Evolutionary conservation across 2,329 filamentous ascomycete genomes (phyloP).

Genomic region (Coniochaeta sp.): DNA sequence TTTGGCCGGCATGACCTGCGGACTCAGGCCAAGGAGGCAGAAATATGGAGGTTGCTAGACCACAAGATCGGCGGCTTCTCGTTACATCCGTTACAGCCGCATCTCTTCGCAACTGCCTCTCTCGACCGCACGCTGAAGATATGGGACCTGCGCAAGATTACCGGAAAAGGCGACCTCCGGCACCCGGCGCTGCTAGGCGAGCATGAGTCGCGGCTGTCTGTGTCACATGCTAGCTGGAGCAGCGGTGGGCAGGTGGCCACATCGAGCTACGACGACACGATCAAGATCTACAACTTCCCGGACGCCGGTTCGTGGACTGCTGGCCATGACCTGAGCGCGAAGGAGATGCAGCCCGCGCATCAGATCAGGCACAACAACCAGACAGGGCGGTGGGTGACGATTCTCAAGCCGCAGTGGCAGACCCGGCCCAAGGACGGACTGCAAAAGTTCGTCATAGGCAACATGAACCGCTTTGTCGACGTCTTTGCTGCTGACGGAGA

Average conservation of each 20-base stretch:
- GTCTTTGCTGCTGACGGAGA: conserved; percentile 76
- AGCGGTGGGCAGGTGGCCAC: conserved; percentile 79
- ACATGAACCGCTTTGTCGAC: conserved; percentile 97
- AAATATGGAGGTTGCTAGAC: conserved; percentile 71
- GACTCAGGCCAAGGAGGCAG: conserved; percentile 43
- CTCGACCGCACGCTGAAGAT: conserved; percentile 84
- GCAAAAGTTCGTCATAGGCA: conserved; percentile 85
- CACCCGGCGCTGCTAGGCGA: conserved; percentile 69
- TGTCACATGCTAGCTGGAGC: conserved; percentile 91
- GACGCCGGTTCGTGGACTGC: conserved; percentile 51
- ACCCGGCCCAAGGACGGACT: conserved; percentile 66
- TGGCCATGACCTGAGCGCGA: conserved; percentile 48
- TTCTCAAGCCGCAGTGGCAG: conserved; percentile 81
- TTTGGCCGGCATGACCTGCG: conserved; percentile 79
- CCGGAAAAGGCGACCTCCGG: conserved; percentile 49
- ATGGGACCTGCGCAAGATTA: conserved; percentile 84
- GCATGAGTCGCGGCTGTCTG: conserved; percentile 74
- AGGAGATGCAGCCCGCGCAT: conserved; percentile 60
- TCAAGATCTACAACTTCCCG: conserved; percentile 83
- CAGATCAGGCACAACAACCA: conserved; percentile 86
- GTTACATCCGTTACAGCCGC: conserved; percentile 69
- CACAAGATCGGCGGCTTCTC: conserved; percentile 96
- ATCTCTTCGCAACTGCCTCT: conserved; percentile 82
- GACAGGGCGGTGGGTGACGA: conserved; percentile 90
- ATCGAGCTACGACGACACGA: conserved; percentile 86